Evolutionary conservation across 345 rosid species (phyloP).

Genomic region (Combretum micranthum): DNA sequence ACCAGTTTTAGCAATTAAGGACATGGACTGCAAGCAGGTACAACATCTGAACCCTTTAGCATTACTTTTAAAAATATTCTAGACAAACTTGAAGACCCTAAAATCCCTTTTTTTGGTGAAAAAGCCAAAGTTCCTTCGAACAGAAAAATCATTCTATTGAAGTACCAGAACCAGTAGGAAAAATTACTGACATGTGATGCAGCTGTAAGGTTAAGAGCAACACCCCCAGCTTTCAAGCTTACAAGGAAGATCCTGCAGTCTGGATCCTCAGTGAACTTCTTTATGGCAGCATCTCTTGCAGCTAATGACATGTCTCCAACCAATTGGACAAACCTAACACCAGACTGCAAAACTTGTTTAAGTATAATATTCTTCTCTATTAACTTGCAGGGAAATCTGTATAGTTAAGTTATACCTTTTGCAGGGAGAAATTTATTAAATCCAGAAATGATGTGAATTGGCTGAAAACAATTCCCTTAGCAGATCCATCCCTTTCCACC

Average conservation of each 20-base stretch:
- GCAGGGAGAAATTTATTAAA: slow-evolving; percentile 78
- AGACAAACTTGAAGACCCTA: no score
- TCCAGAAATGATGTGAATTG: slow-evolving; percentile 95
- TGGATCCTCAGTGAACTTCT: slow-evolving; percentile 75
- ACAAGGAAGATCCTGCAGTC: slow-evolving; percentile 83
- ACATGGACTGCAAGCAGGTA: no score
- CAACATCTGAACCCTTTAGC: no score
- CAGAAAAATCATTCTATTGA: neutral
- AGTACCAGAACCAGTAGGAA: neutral
- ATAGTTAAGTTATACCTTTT: slow-evolving; percentile 44
- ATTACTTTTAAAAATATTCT: no score
- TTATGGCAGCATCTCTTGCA: slow-evolving; percentile 82
- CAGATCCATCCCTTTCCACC: slow-evolving; percentile 97
- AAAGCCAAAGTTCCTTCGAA: neutral
- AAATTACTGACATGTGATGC: slow-evolving; percentile 79
- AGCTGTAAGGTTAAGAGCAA: slow-evolving; percentile 91
- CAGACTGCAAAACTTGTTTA: slow-evolving; percentile 46
- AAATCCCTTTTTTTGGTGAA: neutral
- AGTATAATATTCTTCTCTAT: slow-evolving; percentile 4
- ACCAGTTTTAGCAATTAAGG: no score
- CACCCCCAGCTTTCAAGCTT: slow-evolving; percentile 97
- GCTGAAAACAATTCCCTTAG: slow-evolving; percentile 96
- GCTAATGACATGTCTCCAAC: slow-evolving; percentile 81
- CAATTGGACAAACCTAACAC: slow-evolving; percentile 72
- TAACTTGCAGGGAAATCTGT: neutral